Conservation (phyloP, 495 filamentous ascomycete species). For the Aspergillus hancockii region DNA sequence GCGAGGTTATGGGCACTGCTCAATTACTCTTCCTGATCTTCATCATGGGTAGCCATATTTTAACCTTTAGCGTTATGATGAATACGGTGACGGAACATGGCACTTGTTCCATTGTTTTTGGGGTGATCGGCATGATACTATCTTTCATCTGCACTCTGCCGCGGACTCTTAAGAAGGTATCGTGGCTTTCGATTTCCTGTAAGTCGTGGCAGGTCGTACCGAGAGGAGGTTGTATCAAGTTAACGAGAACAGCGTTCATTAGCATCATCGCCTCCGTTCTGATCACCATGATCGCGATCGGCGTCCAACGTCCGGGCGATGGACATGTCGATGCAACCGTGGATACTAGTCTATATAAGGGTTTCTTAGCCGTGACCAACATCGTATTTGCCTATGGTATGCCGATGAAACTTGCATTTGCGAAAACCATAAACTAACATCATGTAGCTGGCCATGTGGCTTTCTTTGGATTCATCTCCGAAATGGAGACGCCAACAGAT, state of each 20-base stretch:
- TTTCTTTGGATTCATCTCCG: conserved; percentile 74
- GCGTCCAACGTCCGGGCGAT: conserved; percentile 41
- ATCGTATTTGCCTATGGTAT: conserved; percentile 66
- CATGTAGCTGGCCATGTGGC: conserved; percentile 59
- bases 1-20: conserved; percentile 59
- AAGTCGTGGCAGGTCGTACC: conserved; percentile 12
- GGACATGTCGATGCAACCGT: conserved; percentile 31
- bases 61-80: conserved; percentile 73
- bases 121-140: conserved; percentile 63
- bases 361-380: conserved; percentile 66
- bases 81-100: conserved; percentile 64
- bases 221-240: no score
- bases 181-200: conserved; percentile 62
- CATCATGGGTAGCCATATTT: conserved; percentile 72
- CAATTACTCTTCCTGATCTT: conserved; percentile 67
- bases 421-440: neutral
- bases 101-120: conserved; percentile 68
- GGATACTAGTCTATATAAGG: conserved; percentile 35
- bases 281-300: conserved; percentile 70
- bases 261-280: conserved; percentile 50
- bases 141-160: conserved; percentile 64
- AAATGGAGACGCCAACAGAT: conserved; percentile 66
- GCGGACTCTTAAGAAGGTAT: conserved; percentile 59
- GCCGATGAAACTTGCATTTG: conserved; percentile 17
- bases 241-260: conserved; percentile 24